Percentiles rank a stretch among this genome's conserved stretches.
phyloP scores from a whole-genome alignment of 352 stramenopile genomes.

The Phytophthora cryptogea region DNA sequence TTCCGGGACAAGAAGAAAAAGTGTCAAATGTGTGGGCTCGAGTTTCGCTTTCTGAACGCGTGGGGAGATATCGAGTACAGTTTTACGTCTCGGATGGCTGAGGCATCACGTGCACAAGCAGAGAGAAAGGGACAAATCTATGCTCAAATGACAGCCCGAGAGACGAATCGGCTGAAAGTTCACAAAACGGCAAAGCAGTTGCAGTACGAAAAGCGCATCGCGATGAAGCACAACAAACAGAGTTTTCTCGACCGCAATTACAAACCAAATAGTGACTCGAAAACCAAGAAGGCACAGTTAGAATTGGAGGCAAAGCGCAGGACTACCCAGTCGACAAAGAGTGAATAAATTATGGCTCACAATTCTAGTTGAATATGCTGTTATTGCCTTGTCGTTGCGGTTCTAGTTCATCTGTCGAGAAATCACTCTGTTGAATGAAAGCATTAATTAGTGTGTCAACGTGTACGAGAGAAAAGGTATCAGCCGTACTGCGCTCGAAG shows the following conservation, averaged over 20 bases:
- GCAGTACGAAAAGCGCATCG: constrained; percentile 69
- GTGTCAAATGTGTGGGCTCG: constrained; percentile 76
- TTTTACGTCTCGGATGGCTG: constrained; percentile 67
- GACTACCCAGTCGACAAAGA: neutral
- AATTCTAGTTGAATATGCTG: constrained; percentile 2
- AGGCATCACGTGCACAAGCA: constrained; percentile 42
- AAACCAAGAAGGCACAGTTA: constrained; percentile 61
- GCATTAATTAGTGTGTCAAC: constrained; percentile 3
- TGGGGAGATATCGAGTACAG: constrained; percentile 73
- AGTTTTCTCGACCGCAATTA: constrained; percentile 78
- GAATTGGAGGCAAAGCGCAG: constrained; percentile 49
- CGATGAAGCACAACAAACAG: constrained; percentile 53
- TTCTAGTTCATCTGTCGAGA: constrained; percentile 13
- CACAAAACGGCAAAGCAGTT: constrained; percentile 62
- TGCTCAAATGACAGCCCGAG: constrained; percentile 41
- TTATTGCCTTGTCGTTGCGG: neutral
- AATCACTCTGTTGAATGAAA: constrained; percentile 11
- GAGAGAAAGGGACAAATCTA: constrained; percentile 62
- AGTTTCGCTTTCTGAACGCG: constrained; percentile 73
- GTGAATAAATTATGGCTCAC: constrained; percentile 7
- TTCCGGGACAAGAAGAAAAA: constrained; percentile 89
- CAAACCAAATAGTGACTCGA: constrained; percentile 42
- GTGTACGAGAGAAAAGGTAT: neutral
- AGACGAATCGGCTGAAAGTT: constrained; percentile 37
- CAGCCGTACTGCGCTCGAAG: constrained; percentile 28